Evolutionary conservation across 2,329 filamentous ascomycete species (phyloP).

Genomic region (Tolypocladium inflatum): DNA sequence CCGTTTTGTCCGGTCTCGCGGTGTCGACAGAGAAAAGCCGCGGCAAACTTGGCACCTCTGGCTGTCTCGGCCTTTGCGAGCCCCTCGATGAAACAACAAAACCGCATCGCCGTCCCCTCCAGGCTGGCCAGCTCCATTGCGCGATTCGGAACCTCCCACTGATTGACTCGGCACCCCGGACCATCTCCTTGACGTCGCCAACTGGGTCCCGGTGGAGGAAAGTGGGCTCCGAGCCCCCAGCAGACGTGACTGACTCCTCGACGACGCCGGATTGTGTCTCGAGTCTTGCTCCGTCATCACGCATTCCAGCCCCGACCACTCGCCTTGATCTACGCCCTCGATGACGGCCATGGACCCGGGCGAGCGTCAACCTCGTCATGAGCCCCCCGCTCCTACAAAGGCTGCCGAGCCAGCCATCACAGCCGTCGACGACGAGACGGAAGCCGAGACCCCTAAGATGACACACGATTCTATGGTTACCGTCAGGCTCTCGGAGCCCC

Average conservation of each 20-base stretch:
- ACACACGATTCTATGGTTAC: constrained; percentile 67
- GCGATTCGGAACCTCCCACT: neutral
- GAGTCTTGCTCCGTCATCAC: constrained; percentile 10
- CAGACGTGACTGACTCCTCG: constrained; percentile 1
- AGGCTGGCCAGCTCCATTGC: constrained; percentile 6
- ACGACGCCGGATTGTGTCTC: constrained; percentile 12
- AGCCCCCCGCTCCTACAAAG: constrained; percentile 14
- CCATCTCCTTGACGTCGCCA: constrained; percentile 1
- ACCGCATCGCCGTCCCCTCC: constrained; percentile 7
- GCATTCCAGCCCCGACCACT: constrained; percentile 16
- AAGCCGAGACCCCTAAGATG: constrained; percentile 25
- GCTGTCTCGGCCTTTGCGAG: constrained; percentile 8
- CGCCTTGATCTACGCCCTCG: constrained; percentile 8
- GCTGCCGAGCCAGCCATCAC: constrained; percentile 6
- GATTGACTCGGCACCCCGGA: neutral
- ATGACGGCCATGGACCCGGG: constrained; percentile 18
- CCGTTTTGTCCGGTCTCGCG: neutral
- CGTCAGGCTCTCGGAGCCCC: constrained; percentile 59
- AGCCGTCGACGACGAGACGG: constrained; percentile 14
- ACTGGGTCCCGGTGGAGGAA: constrained; percentile 3
- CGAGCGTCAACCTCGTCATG: constrained; percentile 15
- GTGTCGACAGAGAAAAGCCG: neutral
- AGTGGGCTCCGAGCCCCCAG: constrained; percentile 2
- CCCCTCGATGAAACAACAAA: constrained; percentile 16
- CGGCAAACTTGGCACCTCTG: neutral